Evolutionary conservation across 2,329 filamentous ascomycete genomes (phyloP).

Genomic region (Beauveria medogensis): DNA sequence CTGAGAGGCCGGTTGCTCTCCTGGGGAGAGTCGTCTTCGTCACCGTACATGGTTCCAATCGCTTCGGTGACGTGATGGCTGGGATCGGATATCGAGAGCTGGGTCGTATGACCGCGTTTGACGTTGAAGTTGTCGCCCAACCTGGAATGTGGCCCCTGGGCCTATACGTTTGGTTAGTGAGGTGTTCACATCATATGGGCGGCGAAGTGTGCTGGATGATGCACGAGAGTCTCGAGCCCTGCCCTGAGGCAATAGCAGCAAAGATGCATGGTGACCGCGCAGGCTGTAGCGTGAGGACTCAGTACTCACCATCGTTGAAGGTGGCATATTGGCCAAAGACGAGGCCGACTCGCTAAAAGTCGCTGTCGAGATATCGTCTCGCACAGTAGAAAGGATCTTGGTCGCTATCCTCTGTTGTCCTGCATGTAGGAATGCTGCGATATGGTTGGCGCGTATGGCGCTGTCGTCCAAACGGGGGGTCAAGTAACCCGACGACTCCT

Average conservation of each 20-base stretch:
- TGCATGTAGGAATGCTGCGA: background rate
- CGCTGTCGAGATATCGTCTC: constrained; percentile 15
- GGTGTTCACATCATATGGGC: background rate
- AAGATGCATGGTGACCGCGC: background rate
- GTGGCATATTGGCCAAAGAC: constrained; percentile 27
- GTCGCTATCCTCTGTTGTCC: background rate
- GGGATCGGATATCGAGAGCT: constrained; percentile 71
- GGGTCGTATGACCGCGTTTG: constrained; percentile 50
- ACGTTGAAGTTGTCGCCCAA: constrained; percentile 48
- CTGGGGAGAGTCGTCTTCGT: constrained; percentile 57
- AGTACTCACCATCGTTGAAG: constrained; percentile 43
- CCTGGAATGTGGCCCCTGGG: constrained; percentile 48
- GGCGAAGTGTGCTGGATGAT: background rate
- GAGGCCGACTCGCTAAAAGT: constrained; percentile 27
- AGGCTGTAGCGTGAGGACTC: background rate
- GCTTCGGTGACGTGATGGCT: constrained; percentile 92
- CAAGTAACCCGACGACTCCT: constrained; percentile 11
- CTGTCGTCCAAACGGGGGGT: constrained; percentile 7
- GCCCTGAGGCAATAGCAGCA: background rate
- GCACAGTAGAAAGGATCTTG: background rate
- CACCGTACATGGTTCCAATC: constrained; percentile 84
- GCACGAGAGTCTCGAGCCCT: background rate
- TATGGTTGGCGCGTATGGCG: constrained; percentile 4
- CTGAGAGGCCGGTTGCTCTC: constrained; percentile 58
- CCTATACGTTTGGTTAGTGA: constrained; percentile 28